Base-by-base conservation (phyloP, 257 asterid species). In the Nicotiana benthamiana region DNA sequence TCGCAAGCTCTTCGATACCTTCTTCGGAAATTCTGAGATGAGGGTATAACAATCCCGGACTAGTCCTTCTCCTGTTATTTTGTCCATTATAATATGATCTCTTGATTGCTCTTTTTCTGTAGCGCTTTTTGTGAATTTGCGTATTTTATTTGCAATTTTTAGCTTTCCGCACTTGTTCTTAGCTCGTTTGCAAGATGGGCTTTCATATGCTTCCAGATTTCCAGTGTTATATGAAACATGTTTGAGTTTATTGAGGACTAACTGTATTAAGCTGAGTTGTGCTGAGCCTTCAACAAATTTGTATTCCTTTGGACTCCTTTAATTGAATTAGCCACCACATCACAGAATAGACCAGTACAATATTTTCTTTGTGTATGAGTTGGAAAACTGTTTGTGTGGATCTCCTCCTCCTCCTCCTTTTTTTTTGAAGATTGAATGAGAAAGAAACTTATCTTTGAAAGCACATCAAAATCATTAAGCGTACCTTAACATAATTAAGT, bases 1-100 rank as follows among this genome's bases (percentile, higher is more conserved):
- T 82, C 97, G 98, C 86, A 96, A 94, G 83, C 99, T 96, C 88
- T 96, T 96, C 86, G 98, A 96, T 84, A 76, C 93, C 74, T 91
- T 94, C 91, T 96, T 96, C 89, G 98, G 97, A 84, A 92, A 94
- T 90, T 87, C 94, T 53, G 99, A 94, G 97, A 92, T 94, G 98
- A 90, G 98, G 84, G 99, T 96, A 86, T 57, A 20, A 3, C 30
- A 7, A 75, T 68, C 13, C 60, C 60, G 60, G 48, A 17, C 77
- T 15, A 64, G 2, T 16, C 27, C 57, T 22, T 75, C 51, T 32
- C 11, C 9, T 32, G 5, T 63, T 59, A 27, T 43, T 26, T 46
- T 52, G 30, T 54, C 51, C 28, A 3, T 75, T 40, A 28, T 62
- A 36, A 9, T 52, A 5, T 13, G 54, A 30, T 56, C 66, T 52